A percentile compares a stretch with the other conserved stretches of the same genome.
phyloP scores from a whole-genome alignment of 129 eudicot species.

The Dittrichia graveolens region DNA sequence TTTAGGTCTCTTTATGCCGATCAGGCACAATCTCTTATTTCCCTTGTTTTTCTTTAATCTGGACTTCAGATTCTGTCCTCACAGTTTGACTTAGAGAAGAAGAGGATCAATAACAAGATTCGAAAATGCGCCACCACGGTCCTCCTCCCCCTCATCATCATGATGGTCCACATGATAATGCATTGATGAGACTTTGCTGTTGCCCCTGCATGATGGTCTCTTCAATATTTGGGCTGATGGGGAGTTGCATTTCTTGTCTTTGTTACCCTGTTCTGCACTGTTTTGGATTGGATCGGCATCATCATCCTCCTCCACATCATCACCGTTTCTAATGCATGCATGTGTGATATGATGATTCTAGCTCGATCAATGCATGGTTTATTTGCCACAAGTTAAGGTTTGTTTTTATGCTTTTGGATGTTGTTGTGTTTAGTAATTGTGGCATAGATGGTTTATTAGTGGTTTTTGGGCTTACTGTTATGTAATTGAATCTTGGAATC shows the following conservation, averaged over 20 bases:
- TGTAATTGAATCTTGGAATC: too few species aligned
- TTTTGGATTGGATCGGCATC: conserved; percentile 47
- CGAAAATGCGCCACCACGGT: conserved; percentile 31
- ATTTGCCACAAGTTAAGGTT: not conserved
- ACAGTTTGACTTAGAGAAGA: not conserved
- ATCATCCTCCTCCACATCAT: conserved; percentile 31
- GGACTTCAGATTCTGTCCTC: not conserved
- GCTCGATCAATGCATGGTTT: not conserved
- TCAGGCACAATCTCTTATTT: too few species aligned
- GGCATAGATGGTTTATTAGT: not conserved
- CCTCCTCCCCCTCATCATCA: conserved; percentile 23
- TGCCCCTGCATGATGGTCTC: conserved; percentile 57
- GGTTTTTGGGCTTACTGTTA: too few species aligned
- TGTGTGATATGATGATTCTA: too few species aligned
- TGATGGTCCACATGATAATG: conserved; percentile 28
- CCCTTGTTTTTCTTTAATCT: too few species aligned
- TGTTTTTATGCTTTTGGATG: conserved; percentile 8
- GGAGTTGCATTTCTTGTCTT: conserved; percentile 56
- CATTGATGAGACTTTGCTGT: conserved; percentile 47
- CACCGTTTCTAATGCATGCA: conserved; percentile 15
- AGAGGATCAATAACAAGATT: not conserved
- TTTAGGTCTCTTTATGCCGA: too few species aligned
- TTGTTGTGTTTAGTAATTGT: conserved; percentile 1
- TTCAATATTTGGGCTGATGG: conserved; percentile 29
- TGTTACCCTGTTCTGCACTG: conserved; percentile 66